Conservation (phyloP, 1,284 basidiomycete genomes). For the Flammula alnicola region DNA sequence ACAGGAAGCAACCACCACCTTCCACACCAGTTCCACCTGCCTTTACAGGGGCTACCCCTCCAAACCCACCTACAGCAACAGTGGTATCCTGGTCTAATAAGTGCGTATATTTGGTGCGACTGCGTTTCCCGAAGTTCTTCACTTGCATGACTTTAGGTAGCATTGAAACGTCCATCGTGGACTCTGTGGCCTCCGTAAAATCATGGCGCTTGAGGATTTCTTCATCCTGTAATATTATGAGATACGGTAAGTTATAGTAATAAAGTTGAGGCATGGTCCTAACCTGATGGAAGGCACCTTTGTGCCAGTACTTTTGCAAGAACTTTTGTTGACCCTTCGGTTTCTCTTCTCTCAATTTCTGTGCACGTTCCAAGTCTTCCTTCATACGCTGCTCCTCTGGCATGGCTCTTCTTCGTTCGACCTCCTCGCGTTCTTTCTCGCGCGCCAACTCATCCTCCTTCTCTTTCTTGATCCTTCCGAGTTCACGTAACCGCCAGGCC, state of each 20-base stretch:
- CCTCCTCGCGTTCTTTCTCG: constrained; percentile 86
- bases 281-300: constrained; percentile 97
- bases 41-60: constrained; percentile 61
- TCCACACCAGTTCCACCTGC: constrained; percentile 60
- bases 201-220: constrained; percentile 88
- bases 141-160: constrained; percentile 98
- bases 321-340: constrained; percentile 90
- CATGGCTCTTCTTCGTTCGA: constrained; percentile 88
- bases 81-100: constrained; percentile 95
- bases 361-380: constrained; percentile 89
- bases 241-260: neutral
- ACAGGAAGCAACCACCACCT: constrained; percentile 83
- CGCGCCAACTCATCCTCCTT: constrained; percentile 80
- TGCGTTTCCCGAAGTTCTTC: constrained; percentile 92
- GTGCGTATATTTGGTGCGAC: constrained; percentile 95
- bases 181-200: constrained; percentile 88
- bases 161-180: constrained; percentile 82
- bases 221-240: constrained; percentile 63
- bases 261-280: neutral
- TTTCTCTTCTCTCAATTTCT: constrained; percentile 81
- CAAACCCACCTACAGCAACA: constrained; percentile 63
- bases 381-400: constrained; percentile 90
- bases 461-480: constrained; percentile 89
- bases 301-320: constrained; percentile 99
- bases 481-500: constrained; percentile 93